A percentile compares a stretch with the other conserved stretches of the same genome.
phyloP scores from a whole-genome alignment of 768 basidiomycete species.

The Boletus pseudo-olivaceus region DNA sequence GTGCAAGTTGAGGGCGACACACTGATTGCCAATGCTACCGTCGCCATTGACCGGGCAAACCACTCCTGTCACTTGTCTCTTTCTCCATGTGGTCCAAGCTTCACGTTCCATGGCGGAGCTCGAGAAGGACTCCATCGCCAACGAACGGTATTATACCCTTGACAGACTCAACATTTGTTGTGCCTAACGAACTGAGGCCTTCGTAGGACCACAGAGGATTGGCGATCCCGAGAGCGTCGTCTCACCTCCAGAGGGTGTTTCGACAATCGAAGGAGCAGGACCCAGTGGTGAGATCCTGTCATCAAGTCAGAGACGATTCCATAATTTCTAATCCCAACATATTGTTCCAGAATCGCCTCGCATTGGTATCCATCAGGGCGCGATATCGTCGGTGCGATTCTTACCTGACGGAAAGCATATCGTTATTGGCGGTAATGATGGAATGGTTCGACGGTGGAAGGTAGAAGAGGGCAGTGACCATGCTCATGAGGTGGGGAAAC shows the following conservation, averaged over 20 bases:
- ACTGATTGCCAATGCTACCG: too few species aligned
- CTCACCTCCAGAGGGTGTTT: not conserved
- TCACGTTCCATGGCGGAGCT: slow-evolving; percentile 4
- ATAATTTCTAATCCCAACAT: not conserved
- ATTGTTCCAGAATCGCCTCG: slow-evolving; percentile 1
- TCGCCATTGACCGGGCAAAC: not conserved
- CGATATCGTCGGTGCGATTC: slow-evolving; percentile 10
- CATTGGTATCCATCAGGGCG: not conserved
- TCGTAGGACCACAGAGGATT: slow-evolving; percentile 1
- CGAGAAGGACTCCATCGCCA: slow-evolving; percentile 1
- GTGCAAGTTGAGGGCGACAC: not conserved
- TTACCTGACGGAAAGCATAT: slow-evolving; percentile 9
- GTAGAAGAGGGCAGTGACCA: not conserved
- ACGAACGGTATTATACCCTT: not conserved
- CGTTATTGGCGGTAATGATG: slow-evolving; percentile 1
- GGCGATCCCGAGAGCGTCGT: not conserved
- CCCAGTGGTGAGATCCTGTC: not conserved
- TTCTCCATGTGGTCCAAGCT: slow-evolving; percentile 9
- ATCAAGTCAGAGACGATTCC: not conserved
- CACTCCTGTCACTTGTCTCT: not conserved
- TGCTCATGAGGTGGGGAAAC: not conserved
- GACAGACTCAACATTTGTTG: not conserved
- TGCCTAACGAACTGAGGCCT: not conserved
- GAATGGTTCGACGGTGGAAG: slow-evolving; percentile 9
- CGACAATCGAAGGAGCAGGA: not conserved